Evolutionary conservation across 371 early-diverging fungal species (phyloP), one percentile per base, ranked within the genome.

Genomic region (Entomophthora muscae): DNA sequence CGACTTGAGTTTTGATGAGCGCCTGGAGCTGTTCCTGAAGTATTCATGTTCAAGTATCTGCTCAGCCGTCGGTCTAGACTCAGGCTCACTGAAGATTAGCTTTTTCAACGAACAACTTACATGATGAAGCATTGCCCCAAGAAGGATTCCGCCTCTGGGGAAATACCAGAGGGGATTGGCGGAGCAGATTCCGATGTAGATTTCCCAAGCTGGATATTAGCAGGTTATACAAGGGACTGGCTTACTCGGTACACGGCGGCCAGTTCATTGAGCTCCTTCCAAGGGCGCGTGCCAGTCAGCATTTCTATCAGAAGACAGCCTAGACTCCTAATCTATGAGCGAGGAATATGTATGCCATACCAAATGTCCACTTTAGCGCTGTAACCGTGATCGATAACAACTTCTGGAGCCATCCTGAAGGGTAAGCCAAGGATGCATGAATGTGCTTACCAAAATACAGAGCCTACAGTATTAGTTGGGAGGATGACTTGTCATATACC

Each of bases 361-460:
- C 85, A 87, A 58, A 87, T 83, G 65, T 87, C 88, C 1, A 82
- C 83, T 65, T 83, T 86, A 54, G 84, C 85, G 64, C 86, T 82
- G 57, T 89, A 89, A 22, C 77, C 87, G 32, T 87, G 80, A 28
- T 81, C 81, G 22, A 80, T 80, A 5, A 89, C 89, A 21, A 92
- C 91, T 71, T 95, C 96, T 31, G 96, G 96, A 23, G 96, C 93
- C 92, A 95, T 93, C 85, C 91, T 90, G 63, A 78, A 81, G 17
- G 56, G 32, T 22, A 28, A 21, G 13, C 26, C 24, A 52, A 22
- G 56, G 56, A 21, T 24, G 10, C 7, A 21, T 21, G 28, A n/a
- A 2, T 17, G 0, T 27, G 85, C 84, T 80, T 84, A 88, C 79
- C 88, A 89, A 62, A 82, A 81, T 42, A 87, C 76, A 0, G 88